Evolutionary conservation across 225 moss, liverwort and hornwort genomes (phyloP).

Genomic region (Sphagnum tenellum): DNA sequence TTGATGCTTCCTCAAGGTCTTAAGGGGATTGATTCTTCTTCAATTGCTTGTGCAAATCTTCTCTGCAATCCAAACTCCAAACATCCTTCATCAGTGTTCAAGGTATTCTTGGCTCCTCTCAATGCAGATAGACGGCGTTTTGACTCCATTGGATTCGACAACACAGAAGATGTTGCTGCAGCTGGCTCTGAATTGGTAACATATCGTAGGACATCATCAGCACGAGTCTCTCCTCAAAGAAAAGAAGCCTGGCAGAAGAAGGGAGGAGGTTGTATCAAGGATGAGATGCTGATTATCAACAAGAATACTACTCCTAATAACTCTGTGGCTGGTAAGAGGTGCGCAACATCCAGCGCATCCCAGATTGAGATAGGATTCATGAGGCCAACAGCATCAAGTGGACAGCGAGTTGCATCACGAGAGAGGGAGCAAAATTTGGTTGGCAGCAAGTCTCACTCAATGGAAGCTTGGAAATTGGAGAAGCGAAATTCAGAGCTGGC

Average conservation of each 20-base stretch:
- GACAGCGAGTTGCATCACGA: constrained; percentile 20
- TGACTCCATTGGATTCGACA: not conserved
- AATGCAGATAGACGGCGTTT: constrained; percentile 25
- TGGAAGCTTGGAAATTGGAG: constrained; percentile 29
- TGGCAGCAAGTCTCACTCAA: constrained; percentile 8
- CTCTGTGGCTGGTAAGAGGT: constrained; percentile 3
- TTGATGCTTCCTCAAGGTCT: constrained; percentile 14
- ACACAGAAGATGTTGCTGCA: constrained; percentile 7
- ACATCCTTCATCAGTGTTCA: constrained; percentile 10
- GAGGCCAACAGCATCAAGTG: constrained; percentile 31
- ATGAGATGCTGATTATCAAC: constrained; percentile 12
- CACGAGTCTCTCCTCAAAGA: constrained; percentile 4
- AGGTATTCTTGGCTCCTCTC: constrained; percentile 14
- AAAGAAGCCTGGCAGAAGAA: constrained; percentile 12
- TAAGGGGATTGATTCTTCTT: constrained; percentile 5
- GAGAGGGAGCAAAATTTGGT: constrained; percentile 11
- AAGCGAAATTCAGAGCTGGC: constrained; percentile 26
- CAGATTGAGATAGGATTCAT: constrained; percentile 22
- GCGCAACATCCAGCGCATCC: constrained; percentile 4
- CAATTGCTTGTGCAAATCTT: constrained; percentile 11
- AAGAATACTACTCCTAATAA: constrained; percentile 11
- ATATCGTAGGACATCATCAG: not conserved
- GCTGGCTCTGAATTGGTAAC: constrained; percentile 3
- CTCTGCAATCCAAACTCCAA: constrained; percentile 10
- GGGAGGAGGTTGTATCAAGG: constrained; percentile 5